Conservation (phyloP, 257 asterid genomes). For the Nicotiana obtusifolia region DNA sequence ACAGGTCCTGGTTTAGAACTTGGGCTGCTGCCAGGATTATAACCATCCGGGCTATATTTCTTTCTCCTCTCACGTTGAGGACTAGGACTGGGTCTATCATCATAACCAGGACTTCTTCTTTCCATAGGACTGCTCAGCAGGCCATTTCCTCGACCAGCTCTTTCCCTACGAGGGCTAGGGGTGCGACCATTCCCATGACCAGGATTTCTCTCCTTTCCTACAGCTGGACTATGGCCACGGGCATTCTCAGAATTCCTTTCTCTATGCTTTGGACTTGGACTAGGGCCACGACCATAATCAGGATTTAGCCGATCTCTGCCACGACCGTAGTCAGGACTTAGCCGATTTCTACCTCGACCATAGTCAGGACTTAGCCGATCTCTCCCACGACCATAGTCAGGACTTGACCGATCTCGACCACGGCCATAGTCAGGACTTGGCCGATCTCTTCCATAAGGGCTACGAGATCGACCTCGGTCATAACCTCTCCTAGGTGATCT, state of each 20-base stretch:
- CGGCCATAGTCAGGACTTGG: conserved; percentile 74
- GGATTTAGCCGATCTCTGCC: conserved; percentile 35
- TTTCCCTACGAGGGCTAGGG: conserved; percentile 36
- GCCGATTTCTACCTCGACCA: conserved; percentile 26
- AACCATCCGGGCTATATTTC: conserved; percentile 34
- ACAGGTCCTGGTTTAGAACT: conserved; percentile 15
- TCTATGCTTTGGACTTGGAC: conserved; percentile 38
- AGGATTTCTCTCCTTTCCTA: conserved; percentile 35
- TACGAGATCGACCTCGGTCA: conserved; percentile 50
- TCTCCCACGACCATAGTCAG: conserved; percentile 42
- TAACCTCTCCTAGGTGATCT: conserved; percentile 62
- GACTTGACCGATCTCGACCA: conserved; percentile 54
- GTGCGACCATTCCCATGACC: conserved; percentile 24
- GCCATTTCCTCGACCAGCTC: conserved; percentile 29
- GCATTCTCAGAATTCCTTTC: conserved; percentile 37
- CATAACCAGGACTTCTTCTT: conserved; percentile 38
- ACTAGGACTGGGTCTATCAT: conserved; percentile 23
- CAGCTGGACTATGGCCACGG: conserved; percentile 35
- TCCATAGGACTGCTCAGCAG: conserved; percentile 24
- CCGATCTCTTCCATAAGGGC: conserved; percentile 60
- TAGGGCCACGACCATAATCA: conserved; percentile 26
- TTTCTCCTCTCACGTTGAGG: conserved; percentile 40
- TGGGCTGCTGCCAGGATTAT: conserved; percentile 31
- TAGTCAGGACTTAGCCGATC: conserved; percentile 29
- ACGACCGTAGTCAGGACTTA: conserved; percentile 28